Evolutionary conservation across 352 stramenopile genomes (phyloP).

Genomic region (Pythium plurisporium): DNA sequence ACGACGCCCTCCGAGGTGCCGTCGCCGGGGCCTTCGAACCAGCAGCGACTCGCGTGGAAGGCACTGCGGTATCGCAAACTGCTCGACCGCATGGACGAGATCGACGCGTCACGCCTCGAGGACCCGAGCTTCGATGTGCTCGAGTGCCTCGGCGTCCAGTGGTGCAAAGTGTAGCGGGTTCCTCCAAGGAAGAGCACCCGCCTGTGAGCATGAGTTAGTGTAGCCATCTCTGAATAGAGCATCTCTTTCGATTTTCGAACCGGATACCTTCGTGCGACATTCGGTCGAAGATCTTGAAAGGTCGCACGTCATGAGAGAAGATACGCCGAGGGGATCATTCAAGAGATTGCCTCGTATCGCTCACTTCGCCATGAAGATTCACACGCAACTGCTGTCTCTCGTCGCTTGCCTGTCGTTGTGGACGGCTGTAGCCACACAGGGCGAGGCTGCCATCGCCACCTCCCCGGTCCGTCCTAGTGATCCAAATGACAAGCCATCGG

Average conservation of each 20-base stretch:
- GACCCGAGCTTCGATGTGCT: constrained; percentile 37
- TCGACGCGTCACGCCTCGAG: constrained; percentile 24
- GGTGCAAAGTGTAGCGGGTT: constrained; percentile 21
- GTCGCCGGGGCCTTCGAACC: constrained; percentile 4
- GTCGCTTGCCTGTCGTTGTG: not conserved
- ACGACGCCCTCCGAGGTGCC: not conserved
- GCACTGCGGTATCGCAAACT: constrained; percentile 34
- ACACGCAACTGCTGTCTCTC: not conserved
- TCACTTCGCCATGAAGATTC: constrained; percentile 2
- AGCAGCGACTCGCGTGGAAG: constrained; percentile 31
- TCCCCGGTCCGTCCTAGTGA: not conserved
- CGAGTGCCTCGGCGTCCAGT: constrained; percentile 26
- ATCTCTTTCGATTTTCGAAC: constrained; percentile 1
- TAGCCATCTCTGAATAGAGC: no score
- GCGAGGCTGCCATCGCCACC: not conserved
- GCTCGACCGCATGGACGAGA: constrained; percentile 18
- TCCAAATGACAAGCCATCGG: not conserved
- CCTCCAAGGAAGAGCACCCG: not conserved
- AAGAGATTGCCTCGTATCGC: not conserved
- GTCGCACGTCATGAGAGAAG: not conserved
- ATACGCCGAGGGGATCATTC: constrained; percentile 1
- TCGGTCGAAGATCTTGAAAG: constrained; percentile 1
- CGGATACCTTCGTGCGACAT: constrained; percentile 7
- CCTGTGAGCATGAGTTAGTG: not conserved
- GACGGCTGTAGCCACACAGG: not conserved